Evolutionary conservation across 2,329 filamentous ascomycete species (phyloP).

Genomic region (Cercospora zeae-maydis): DNA sequence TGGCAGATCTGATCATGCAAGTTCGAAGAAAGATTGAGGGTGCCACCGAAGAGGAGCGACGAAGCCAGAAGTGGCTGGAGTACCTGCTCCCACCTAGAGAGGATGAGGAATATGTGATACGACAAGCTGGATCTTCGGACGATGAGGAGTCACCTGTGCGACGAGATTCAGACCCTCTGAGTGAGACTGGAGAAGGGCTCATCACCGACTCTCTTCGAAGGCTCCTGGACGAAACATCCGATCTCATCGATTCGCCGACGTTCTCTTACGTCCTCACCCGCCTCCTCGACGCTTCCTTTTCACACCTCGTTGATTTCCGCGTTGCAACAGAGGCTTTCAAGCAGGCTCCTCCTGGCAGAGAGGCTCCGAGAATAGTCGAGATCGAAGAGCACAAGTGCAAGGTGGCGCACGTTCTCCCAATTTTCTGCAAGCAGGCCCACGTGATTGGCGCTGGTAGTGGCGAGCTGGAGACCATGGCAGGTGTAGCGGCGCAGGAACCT

Average conservation of each 20-base stretch:
- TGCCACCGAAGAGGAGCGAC: conserved; percentile 59
- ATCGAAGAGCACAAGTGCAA: conserved; percentile 57
- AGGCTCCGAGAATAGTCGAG: conserved; percentile 50
- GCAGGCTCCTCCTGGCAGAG: conserved; percentile 43
- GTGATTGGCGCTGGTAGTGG: conserved; percentile 73
- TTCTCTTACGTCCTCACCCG: conserved; percentile 83
- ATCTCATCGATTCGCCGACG: conserved; percentile 88
- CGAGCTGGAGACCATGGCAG: conserved; percentile 51
- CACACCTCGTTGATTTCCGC: conserved; percentile 76
- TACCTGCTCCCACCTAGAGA: conserved; percentile 77
- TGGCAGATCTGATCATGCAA: conserved; percentile 76
- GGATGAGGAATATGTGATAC: conserved; percentile 78
- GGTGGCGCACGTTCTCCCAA: conserved; percentile 83
- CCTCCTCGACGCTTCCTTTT: conserved; percentile 83
- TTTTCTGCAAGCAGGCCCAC: conserved; percentile 87
- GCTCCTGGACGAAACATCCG: conserved; percentile 90
- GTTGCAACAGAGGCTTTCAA: conserved; percentile 77
- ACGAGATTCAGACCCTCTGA: conserved; percentile 22
- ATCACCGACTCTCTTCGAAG: conserved; percentile 66
- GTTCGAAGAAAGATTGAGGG: conserved; percentile 85
- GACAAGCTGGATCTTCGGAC: conserved; percentile 72
- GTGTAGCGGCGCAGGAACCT: conserved; percentile 29
- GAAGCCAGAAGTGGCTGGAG: conserved; percentile 69
- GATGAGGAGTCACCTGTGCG: conserved; percentile 30
- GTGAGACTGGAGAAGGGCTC: conserved; percentile 30